Conservation (phyloP, 495 filamentous ascomycete genomes). For the Paragyromitra xinjiangensis region DNA sequence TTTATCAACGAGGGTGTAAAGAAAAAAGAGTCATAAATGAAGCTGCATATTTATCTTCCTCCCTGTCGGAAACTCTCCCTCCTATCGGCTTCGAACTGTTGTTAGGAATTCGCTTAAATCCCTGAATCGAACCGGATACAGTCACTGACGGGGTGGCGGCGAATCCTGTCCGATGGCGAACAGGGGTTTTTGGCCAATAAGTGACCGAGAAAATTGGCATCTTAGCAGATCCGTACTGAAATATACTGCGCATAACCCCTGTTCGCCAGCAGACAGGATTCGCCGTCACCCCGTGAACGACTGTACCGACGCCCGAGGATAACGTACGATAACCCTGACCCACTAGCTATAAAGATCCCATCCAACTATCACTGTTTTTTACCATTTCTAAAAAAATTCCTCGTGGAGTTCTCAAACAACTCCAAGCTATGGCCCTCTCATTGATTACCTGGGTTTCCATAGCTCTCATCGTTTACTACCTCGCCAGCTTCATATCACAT, state of each 20-base stretch:
- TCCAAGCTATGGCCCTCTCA: constrained; percentile 13
- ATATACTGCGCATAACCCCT: too few species aligned
- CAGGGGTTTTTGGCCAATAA: too few species aligned
- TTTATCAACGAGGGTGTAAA: too few species aligned
- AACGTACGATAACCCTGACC: neutral
- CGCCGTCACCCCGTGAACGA: too few species aligned
- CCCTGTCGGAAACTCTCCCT: neutral
- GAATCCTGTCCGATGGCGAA: too few species aligned
- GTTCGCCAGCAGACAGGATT: too few species aligned
- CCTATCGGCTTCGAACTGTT: neutral
- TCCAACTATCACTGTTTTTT: neutral
- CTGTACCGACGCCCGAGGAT: neutral
- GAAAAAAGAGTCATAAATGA: neutral
- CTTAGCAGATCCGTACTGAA: too few species aligned
- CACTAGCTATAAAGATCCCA: neutral
- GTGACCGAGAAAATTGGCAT: too few species aligned
- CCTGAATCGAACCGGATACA: neutral
- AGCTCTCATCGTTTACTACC: constrained; percentile 14
- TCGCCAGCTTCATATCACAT: constrained; percentile 41
- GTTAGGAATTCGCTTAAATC: neutral
- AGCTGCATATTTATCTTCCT: neutral
- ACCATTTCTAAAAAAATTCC: neutral
- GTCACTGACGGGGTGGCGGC: too few species aligned
- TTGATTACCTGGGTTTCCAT: constrained; percentile 8
- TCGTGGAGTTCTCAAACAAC: neutral